Evolutionary conservation across 805 yeast species (phyloP).

Genomic region (Priceomyces carsonii): DNA sequence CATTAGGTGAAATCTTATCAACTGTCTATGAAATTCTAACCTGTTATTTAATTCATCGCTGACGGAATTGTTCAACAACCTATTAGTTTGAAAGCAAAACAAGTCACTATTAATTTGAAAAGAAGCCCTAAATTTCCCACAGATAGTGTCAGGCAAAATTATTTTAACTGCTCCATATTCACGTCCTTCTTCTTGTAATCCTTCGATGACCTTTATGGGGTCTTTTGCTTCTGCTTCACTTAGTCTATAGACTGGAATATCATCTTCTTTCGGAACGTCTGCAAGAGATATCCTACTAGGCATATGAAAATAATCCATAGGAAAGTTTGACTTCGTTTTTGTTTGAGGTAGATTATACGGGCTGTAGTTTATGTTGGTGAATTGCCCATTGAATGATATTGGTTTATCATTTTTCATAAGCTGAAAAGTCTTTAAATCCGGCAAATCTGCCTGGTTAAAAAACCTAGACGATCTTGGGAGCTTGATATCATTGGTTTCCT

Average conservation of each 20-base stretch:
- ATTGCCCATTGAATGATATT: conserved; percentile 22
- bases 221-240: conserved; percentile 51
- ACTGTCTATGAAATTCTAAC: conserved; percentile 47
- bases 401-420: conserved; percentile 15
- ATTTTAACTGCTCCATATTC: conserved; percentile 76
- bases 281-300: conserved; percentile 23
- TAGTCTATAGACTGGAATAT: conserved; percentile 60
- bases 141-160: conserved; percentile 50
- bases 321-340: conserved; percentile 44
- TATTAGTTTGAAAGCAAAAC: conserved; percentile 52
- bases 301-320: conserved; percentile 42
- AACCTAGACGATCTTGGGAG: conserved; percentile 29
- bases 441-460: conserved; percentile 20
- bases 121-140: conserved; percentile 17
- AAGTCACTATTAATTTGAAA: conserved; percentile 44
- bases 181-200: conserved; percentile 51
- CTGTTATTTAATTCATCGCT: conserved; percentile 45
- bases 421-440: conserved; percentile 23
- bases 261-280: conserved; percentile 13
- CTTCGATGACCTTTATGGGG: conserved; percentile 67
- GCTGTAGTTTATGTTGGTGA: conserved; percentile 34
- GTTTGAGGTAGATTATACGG: conserved; percentile 50
- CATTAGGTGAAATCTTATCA: conserved; percentile 41
- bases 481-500: conserved; percentile 7
- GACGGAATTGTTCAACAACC: conserved; percentile 47